phyloP scores from a whole-genome alignment of 257 asterid species.

The Mentha longifolia region DNA sequence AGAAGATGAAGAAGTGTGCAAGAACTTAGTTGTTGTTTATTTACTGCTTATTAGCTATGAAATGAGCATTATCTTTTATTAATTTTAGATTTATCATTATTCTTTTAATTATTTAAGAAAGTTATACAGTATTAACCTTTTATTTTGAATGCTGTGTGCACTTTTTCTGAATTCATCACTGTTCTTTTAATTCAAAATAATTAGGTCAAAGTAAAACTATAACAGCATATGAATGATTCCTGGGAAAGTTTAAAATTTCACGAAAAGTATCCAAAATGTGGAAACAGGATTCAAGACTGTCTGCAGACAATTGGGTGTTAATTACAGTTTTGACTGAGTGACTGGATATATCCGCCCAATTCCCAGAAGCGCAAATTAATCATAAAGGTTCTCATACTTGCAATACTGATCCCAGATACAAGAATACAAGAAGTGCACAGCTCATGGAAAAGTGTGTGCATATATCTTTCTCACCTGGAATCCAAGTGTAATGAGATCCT shows the following conservation, averaged over 20 bases:
- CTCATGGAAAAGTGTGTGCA: too few relatives aligned
- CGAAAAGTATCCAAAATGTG: conserved; percentile 10
- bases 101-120: conserved; percentile 16
- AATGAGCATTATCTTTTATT: not conserved
- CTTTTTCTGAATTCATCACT: not conserved
- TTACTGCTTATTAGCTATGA: not conserved
- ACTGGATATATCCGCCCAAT: conserved; percentile 3
- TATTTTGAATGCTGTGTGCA: not conserved
- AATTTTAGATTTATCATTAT: not conserved
- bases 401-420: conserved; percentile 26
- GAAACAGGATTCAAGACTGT: conserved; percentile 11
- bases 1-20: not conserved
- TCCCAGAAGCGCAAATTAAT: too few relatives aligned
- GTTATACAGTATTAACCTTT: not conserved
- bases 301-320: conserved; percentile 9
- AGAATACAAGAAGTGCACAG: not conserved
- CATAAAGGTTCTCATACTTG: conserved; percentile 14
- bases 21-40: not conserved
- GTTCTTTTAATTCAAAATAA: not conserved
- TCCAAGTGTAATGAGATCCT: conserved; percentile 89
- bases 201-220: conserved; percentile 10
- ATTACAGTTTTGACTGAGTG: conserved; percentile 3
- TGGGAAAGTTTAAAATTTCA: not conserved
- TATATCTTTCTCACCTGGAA: conserved; percentile 68
- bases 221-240: not conserved